Base-by-base conservation (phyloP, 1,284 basidiomycete genomes). In the Stygiomarasmius scandens region DNA sequence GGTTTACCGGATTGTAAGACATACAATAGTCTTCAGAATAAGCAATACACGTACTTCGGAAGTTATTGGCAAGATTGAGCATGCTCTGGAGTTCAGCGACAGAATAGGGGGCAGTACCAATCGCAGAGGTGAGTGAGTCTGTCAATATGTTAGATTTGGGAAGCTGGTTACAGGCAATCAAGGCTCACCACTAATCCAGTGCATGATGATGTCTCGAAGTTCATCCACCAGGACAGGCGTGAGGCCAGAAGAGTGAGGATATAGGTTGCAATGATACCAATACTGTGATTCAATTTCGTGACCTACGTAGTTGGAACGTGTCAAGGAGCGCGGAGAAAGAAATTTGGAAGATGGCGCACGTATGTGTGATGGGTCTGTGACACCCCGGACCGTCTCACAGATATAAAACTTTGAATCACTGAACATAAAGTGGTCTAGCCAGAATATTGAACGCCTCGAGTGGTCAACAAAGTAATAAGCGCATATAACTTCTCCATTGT, bases 231-330 rank as follows among this genome's bases (percentile, higher is more conserved):
- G 55, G 0, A 73, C 69, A 11, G 64, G 58, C 0, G 74, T 71
- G 19, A 82, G 58, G 0, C 66, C 25, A 9, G 76, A 72, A 9
- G 74, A 66, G 23, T 69, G 70, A 0, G 86, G 86, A 61, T 77
- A 87, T 20, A 79, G 63, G 55, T 79, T 72, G 58, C 80, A 76
- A 62, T 86, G 84, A 6, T 62, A 70, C 83, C 84, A 85, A 59
- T 85, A 86, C 47, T 80, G 75, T 6, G 76, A 69, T 64, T 83
- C 73, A 2, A 87, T 69, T 47, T 74, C 78, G 56, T 80, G 71
- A 5, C 75, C 84, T 86, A 12, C n/a, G n/a, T n/a, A n/a, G 44
- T 4, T 6, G 36, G 6, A 23, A 24, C 55, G 16, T 41, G 25
- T 25, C 27, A n/a, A 32, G 32, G 16, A 45, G 19, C 16, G n/a